These are phyloP conservation scores for Globisporangium okanoganense DNA, from an alignment of 352 stramenopile genomes.

Conservation along the genomic window DNA sequence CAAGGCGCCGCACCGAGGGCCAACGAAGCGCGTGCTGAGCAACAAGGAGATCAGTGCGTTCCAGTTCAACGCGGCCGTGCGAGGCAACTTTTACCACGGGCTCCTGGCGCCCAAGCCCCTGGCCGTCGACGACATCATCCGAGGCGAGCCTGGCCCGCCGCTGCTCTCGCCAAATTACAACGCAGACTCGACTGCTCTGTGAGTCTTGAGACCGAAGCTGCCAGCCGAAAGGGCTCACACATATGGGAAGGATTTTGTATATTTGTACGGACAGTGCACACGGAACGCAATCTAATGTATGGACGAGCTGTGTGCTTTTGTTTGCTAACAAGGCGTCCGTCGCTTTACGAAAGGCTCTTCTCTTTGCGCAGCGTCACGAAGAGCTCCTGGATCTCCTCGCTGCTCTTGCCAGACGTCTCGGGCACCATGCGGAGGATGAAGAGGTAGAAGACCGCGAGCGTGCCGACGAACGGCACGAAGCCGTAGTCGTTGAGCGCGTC, in stretches of 20 bases:
- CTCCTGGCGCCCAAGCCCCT: slow-evolving; percentile 44
- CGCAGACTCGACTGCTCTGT: slow-evolving; percentile 32
- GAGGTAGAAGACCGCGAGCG: slow-evolving; percentile 14
- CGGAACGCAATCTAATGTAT: neutral
- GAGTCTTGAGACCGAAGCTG: neutral
- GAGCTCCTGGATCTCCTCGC: slow-evolving; percentile 22
- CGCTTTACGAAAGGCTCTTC: slow-evolving; percentile 3
- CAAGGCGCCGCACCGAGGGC: slow-evolving; percentile 60
- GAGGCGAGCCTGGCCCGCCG: slow-evolving; percentile 30
- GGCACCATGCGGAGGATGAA: slow-evolving; percentile 12
- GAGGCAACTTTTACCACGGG: slow-evolving; percentile 57
- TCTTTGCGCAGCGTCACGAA: slow-evolving; percentile 18
- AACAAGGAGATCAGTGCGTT: slow-evolving; percentile 53
- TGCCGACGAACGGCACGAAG: slow-evolving; percentile 30
- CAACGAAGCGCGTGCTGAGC: slow-evolving; percentile 52
- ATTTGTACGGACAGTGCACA: slow-evolving; percentile 5
- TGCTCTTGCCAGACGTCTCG: slow-evolving; percentile 23
- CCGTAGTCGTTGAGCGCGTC: slow-evolving; percentile 25
- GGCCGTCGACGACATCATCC: slow-evolving; percentile 40
- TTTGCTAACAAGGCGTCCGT: too few relatives aligned
- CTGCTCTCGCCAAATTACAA: slow-evolving; percentile 28
- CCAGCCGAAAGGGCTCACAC: neutral
- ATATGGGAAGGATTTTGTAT: slow-evolving; percentile 6
- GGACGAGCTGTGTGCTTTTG: neutral
- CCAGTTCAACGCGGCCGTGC: slow-evolving; percentile 61